Conservation (phyloP, 352 stramenopile species). For the Globisporangium polare region DNA sequence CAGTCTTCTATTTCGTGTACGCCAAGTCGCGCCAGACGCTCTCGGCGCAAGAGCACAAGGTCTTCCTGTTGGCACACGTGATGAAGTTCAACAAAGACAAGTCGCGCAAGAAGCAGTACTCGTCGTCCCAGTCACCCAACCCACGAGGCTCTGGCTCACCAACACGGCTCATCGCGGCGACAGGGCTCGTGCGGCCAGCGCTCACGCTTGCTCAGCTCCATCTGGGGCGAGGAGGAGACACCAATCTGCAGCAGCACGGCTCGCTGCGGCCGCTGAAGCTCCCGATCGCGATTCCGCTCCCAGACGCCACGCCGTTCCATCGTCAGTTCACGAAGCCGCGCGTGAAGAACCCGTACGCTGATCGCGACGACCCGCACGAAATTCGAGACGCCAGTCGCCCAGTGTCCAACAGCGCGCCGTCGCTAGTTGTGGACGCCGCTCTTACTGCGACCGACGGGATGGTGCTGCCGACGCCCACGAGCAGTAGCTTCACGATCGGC, state of each 20-base stretch:
- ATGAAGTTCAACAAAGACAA: slow-evolving; percentile 24
- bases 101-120: slow-evolving; percentile 13
- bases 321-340: slow-evolving; percentile 11
- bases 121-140: background rate
- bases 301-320: slow-evolving; percentile 13
- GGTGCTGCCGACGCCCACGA: background rate
- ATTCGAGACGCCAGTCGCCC: background rate
- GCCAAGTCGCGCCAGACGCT: slow-evolving; percentile 28
- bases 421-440: background rate
- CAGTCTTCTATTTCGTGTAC: slow-evolving; percentile 26
- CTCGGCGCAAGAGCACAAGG: slow-evolving; percentile 27
- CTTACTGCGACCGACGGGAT: slow-evolving; percentile 2
- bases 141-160: background rate
- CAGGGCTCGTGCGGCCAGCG: slow-evolving; percentile 11
- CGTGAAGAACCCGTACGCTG: slow-evolving; percentile 8
- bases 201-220: slow-evolving; percentile 2
- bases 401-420: background rate
- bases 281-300: slow-evolving; percentile 1
- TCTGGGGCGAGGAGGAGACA: background rate
- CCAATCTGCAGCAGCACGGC: background rate
- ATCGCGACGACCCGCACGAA: slow-evolving; percentile 8
- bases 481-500: background rate
- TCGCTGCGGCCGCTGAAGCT: slow-evolving; percentile 6
- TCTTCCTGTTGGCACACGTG: slow-evolving; percentile 32
- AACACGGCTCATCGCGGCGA: slow-evolving; percentile 10